Base-by-base conservation (phyloP, 2,329 filamentous ascomycete species). In the Botrytis pseudocinerea region DNA sequence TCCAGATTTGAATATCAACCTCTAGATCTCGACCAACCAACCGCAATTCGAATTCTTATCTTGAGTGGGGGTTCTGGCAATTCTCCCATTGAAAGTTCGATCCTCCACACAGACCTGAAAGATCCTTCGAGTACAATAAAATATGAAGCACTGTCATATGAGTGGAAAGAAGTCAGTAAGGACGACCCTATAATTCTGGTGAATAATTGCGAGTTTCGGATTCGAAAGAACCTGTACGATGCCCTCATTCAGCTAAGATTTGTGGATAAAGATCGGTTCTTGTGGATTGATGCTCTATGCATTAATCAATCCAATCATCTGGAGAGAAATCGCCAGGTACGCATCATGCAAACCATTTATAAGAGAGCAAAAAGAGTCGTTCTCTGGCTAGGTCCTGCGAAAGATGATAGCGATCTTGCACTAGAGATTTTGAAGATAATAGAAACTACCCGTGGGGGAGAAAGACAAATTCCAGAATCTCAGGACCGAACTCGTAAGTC, bases 221-320 rank as follows among this genome's bases (percentile, higher is more conserved):
- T 60, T 25, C 57, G 57, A 60, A 38, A 25, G 20, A 60, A 60
- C 12, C 22, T 60, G 20, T 60, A 60, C 20, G 57, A 60, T 38
- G 57, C 32, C 5, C 35, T 60, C 18, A 16, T 60, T 14, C 32
- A 60, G 22, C 14, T 60, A 1, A 38, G 57, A 32, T 7, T 60
- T 14, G 32, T 60, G 3, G 32, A 60, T 38, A 25, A 60, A 38
- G 57, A 38, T 38, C 57, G 57, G 20, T 25, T 38, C 7, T 10
- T 60, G 7, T 60, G 57, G 57, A 60, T 60, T 22, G 57, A 60
- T 60, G 57, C 57, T 60, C 57, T 60, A 14, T 60, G 57, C 35
- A 38, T 60, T 28, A 22, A 60, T 38, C 57, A 60, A 10, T 35
- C 57, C 28, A 14, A 38, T 25, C 57, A 60, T 14, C 10, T 60